phyloP scores from a whole-genome alignment of 805 yeast species.

The Candida andamanensis region DNA sequence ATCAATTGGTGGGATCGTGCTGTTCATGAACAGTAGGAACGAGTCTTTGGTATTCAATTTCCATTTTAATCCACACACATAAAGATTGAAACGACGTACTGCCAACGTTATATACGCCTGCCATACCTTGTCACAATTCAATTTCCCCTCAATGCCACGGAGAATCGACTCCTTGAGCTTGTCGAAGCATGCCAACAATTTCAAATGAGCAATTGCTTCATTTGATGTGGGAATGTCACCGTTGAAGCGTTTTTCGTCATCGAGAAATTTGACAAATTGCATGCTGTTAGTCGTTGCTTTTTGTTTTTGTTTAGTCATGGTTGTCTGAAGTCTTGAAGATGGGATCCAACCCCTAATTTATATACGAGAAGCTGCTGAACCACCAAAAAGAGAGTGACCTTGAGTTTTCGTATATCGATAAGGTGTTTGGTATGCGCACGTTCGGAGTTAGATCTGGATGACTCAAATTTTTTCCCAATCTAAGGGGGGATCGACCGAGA shows the following conservation, averaged over 20 bases:
- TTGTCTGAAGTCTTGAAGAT: too few species aligned
- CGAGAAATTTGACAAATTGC: too few species aligned
- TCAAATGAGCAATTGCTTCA: constrained; percentile 16
- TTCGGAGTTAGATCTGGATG: too few species aligned
- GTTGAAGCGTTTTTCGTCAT: too few species aligned
- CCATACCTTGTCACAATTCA: constrained; percentile 14
- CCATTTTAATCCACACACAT: constrained; percentile 14
- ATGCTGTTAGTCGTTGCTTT: not conserved
- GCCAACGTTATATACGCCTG: constrained; percentile 19
- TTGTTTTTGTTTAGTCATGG: not conserved
- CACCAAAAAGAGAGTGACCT: too few species aligned
- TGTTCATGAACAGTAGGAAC: not conserved
- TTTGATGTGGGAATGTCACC: not conserved
- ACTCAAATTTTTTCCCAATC: too few species aligned
- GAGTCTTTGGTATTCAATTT: not conserved
- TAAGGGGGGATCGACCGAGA: too few species aligned
- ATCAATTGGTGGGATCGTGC: constrained; percentile 16
- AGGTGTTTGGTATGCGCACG: too few species aligned
- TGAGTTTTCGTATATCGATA: too few species aligned
- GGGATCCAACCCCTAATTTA: too few species aligned
- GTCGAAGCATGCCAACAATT: constrained; percentile 17
- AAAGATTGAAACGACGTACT: constrained; percentile 17
- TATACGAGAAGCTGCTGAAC: too few species aligned
- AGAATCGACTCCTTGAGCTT: constrained; percentile 9
- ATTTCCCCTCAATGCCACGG: not conserved